Conservation (phyloP, 2,329 filamentous ascomycete species). For the Hymenoscyphus occultus region DNA sequence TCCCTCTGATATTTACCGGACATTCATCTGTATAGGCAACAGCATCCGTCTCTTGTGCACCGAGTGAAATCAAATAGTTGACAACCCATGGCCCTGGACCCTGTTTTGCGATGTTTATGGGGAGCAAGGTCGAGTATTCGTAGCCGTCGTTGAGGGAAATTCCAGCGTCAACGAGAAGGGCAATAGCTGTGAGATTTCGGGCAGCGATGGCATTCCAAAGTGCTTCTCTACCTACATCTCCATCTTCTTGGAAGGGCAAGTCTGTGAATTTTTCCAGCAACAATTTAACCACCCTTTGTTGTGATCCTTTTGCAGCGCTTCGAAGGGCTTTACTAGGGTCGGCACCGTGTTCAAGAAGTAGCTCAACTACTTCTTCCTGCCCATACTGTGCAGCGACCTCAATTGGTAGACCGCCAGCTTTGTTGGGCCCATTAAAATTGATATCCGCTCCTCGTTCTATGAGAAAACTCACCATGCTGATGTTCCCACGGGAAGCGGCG, state of each 20-base stretch:
- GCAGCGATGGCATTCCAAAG: neutral
- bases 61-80: neutral
- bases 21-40: neutral
- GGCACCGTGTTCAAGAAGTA: neutral
- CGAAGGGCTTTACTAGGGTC: neutral
- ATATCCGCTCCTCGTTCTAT: neutral
- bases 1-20: neutral
- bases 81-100: neutral
- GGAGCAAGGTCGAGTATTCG: neutral
- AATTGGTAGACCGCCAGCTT: neutral
- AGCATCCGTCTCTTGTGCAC: neutral
- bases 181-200: neutral
- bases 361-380: conserved; percentile 2
- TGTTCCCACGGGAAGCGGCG: neutral
- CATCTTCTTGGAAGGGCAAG: neutral
- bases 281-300: neutral
- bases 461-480: neutral
- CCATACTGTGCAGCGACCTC: neutral
- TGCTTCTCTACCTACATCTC: neutral
- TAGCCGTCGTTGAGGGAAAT: conserved; percentile 2
- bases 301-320: neutral
- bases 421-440: neutral
- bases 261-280: neutral
- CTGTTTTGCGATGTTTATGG: neutral
- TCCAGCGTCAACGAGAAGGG: neutral